Evolutionary conservation across 2,329 filamentous ascomycete genomes (phyloP), one percentile per base, ranked within the genome.

Genomic region (Scedosporium boydii): DNA sequence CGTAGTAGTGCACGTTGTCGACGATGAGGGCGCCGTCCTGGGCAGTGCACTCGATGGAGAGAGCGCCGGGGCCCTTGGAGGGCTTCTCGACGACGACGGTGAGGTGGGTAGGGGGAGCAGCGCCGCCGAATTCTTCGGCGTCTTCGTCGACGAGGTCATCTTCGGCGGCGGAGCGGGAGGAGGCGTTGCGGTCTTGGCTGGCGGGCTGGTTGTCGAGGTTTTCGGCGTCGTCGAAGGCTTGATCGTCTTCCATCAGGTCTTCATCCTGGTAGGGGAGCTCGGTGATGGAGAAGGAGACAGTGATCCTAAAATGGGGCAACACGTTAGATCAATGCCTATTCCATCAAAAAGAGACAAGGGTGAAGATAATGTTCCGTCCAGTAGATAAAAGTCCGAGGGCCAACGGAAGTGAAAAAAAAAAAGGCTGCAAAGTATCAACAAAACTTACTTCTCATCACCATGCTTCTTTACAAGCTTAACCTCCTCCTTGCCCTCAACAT

Each of bases 81-180:
- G 89, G 82, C 81, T 96, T 96, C 82, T 96, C 91, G 63, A 99
- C 83, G 59, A 93, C 87, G 70, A 99, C 87, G 76, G 89, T 91
- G 66, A 97, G 82, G 68, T 88, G 88, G 69, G 89, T 90, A 63
- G 93, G 91, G 73, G 93, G 91, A 64, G 85, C 82, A 46, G 82
- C 76, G 64, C 83, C 79, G 62, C 76, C 72, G 61, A 76, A 70
- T 12, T 75, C 75, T 16, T 78, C 76, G 23, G 77, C 77, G 3
- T 81, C 83, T 16, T 82, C 78, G 42, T 82, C 81, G 51, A 76
- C 69, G 23, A 78, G 77, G 57, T 79, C 80, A 53, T 80, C 82
- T 64, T 89, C 87, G 4, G 77, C 77, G 38, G 76, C 75, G 23
- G 72, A 69, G 56, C 80, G 76, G 69, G 87, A 84, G 61, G 82